These are phyloP conservation scores for Rhypophila decipiens DNA, from an alignment of 495 filamentous ascomycete genomes.

Conservation along the genomic window DNA sequence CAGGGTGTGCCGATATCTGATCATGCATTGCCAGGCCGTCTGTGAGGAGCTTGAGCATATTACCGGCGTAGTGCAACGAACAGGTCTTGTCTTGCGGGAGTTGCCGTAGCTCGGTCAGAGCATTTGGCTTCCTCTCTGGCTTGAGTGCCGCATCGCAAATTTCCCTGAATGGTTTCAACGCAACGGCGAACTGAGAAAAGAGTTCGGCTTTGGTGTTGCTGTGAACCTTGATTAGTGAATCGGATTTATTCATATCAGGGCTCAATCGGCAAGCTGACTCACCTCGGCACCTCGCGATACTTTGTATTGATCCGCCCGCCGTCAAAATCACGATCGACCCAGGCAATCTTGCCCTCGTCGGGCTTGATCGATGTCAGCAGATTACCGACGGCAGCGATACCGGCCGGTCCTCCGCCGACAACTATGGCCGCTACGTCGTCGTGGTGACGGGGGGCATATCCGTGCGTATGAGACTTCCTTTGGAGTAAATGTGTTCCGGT, in stretches of 20 bases:
- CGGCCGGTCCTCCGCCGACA: slow-evolving; percentile 19
- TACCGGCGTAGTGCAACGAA: slow-evolving; percentile 10
- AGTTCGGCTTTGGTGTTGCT: slow-evolving; percentile 17
- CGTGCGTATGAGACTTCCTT: no score
- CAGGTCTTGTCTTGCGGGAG: slow-evolving; percentile 10
- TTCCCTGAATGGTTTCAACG: slow-evolving; percentile 5
- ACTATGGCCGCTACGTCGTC: slow-evolving; percentile 13
- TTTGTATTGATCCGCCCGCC: slow-evolving; percentile 10
- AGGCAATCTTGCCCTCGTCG: slow-evolving; percentile 12
- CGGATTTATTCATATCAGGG: no score
- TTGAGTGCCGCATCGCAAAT: slow-evolving; percentile 7
- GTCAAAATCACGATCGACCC: slow-evolving; percentile 14
- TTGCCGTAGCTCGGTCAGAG: slow-evolving; percentile 4
- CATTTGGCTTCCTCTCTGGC: no score
- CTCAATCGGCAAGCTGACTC: background rate
- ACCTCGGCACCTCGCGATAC: slow-evolving; percentile 17
- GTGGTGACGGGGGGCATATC: background rate
- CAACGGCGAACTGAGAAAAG: slow-evolving; percentile 11
- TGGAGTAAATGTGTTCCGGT: no score
- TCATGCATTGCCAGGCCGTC: slow-evolving; percentile 3
- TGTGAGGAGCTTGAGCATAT: slow-evolving; percentile 11
- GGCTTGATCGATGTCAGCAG: slow-evolving; percentile 7
- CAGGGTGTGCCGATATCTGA: no score
- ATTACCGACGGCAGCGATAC: slow-evolving; percentile 21
- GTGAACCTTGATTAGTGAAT: no score